These are phyloP conservation scores for Meripilus lineatus DNA, from an alignment of 1,284 basidiomycete genomes.

Conservation along the genomic window DNA sequence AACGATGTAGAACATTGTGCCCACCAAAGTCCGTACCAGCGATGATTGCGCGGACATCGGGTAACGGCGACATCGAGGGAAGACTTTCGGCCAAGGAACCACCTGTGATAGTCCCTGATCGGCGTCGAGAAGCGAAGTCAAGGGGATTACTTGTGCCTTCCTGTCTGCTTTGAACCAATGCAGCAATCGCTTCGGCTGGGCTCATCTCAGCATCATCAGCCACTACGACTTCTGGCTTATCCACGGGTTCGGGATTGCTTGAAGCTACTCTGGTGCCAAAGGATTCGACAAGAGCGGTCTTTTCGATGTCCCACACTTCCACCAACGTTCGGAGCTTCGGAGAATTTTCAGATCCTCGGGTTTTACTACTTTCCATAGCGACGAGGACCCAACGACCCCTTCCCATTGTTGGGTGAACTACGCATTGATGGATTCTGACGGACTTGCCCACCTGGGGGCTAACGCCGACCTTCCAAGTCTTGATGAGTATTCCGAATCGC, in stretches of 20 bases:
- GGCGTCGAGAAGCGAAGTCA: constrained; percentile 15
- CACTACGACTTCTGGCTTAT: constrained; percentile 45
- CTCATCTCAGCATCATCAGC: constrained; percentile 53
- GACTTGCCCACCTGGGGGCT: constrained; percentile 47
- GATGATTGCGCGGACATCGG: constrained; percentile 60
- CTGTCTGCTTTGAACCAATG: constrained; percentile 43
- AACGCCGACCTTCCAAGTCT: constrained; percentile 80
- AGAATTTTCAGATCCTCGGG: constrained; percentile 33
- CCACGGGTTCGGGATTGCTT: constrained; percentile 38
- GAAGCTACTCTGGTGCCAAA: constrained; percentile 46
- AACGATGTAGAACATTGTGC: constrained; percentile 47
- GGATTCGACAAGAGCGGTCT: constrained; percentile 60
- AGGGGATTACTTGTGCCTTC: constrained; percentile 22
- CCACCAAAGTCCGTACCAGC: constrained; percentile 74
- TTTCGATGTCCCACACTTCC: constrained; percentile 82
- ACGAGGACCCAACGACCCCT: constrained; percentile 89
- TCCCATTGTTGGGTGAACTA: constrained; percentile 82
- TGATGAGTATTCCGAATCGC: constrained; percentile 86
- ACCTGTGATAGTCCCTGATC: constrained; percentile 13
- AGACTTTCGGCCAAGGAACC: constrained; percentile 25
- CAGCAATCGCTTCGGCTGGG: constrained; percentile 64
- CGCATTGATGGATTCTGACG: constrained; percentile 64
- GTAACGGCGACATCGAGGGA: constrained; percentile 36
- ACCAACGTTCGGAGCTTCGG: constrained; percentile 45
- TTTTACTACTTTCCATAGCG: constrained; percentile 47